These are phyloP conservation scores for Chaetomium tenue DNA, from an alignment of 495 filamentous ascomycete genomes.

Conservation along the genomic window DNA sequence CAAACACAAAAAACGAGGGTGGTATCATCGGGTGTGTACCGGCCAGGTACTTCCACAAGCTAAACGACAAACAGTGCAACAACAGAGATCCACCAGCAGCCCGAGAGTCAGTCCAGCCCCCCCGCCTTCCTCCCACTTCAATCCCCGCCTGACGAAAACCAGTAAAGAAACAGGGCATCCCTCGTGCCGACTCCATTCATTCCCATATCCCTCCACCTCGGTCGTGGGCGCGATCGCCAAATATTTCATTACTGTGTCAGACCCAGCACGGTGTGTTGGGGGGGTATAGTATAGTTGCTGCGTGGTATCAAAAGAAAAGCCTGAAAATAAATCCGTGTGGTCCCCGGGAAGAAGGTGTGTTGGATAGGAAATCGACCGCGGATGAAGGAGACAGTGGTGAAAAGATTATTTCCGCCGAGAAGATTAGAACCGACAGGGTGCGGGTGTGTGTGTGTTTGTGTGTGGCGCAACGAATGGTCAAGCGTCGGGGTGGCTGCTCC, in stretches of 20 bases:
- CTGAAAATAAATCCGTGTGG: neutral
- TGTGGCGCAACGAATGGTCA: neutral
- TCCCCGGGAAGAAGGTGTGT: neutral
- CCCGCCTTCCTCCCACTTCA: neutral
- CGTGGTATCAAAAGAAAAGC: neutral
- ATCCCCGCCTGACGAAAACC: neutral
- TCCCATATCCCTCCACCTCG: neutral
- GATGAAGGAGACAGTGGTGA: neutral
- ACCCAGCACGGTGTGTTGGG: neutral
- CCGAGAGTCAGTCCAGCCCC: neutral
- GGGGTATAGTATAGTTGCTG: neutral
- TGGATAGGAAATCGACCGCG: neutral
- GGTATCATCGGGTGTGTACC: constrained; percentile 24
- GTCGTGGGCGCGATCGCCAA: neutral
- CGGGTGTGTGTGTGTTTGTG: neutral
- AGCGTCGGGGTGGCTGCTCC: neutral
- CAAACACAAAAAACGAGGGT: constrained; percentile 25
- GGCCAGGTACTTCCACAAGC: neutral
- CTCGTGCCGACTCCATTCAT: neutral
- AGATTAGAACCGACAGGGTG: neutral
- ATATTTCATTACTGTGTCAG: constrained; percentile 1
- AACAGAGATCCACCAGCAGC: neutral
- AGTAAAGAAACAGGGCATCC: constrained; percentile 1
- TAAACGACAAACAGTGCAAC: constrained; percentile 6
- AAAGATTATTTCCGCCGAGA: neutral